Evolutionary conservation across 176 grass and related monocot genomes (phyloP).

Genomic region (Tillandsia fasciculata): DNA sequence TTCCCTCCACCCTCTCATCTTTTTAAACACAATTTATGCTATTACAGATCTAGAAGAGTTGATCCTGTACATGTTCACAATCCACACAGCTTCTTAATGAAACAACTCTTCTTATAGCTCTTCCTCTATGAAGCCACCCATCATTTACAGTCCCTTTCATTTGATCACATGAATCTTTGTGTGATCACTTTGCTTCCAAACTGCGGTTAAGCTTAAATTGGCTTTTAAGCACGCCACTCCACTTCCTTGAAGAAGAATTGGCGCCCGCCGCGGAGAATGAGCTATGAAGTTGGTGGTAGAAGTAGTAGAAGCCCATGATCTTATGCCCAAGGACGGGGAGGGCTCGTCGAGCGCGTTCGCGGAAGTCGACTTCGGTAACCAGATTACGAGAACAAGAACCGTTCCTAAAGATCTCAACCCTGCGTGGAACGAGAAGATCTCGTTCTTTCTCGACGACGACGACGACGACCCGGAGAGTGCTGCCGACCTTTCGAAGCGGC

Average conservation of each 20-base stretch:
- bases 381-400: conserved; percentile 20
- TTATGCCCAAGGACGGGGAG: conserved; percentile 39
- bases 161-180: background rate
- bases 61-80: conserved; percentile 1
- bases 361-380: conserved; percentile 31
- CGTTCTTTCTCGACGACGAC: conserved; percentile 17
- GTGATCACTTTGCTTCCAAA: background rate
- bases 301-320: conserved; percentile 19
- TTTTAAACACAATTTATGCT: conserved; percentile 4
- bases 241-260: background rate
- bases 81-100: conserved; percentile 4
- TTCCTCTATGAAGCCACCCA: conserved; percentile 5
- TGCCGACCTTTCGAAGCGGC: conserved; percentile 4
- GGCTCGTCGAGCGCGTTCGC: conserved; percentile 24
- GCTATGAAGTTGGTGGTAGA: conserved; percentile 20
- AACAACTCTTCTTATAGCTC: conserved; percentile 31
- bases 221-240: background rate
- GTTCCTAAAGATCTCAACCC: conserved; percentile 29
- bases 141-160: background rate
- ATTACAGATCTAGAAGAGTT: background rate
- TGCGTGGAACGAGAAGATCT: conserved; percentile 33
- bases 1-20: conserved; percentile 21
- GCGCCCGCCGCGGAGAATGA: background rate
- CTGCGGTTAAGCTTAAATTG: background rate
- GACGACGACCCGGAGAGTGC: background rate